Evolutionary conservation across 2,329 filamentous ascomycete genomes (phyloP).

Genomic region (Chaetomium olivaceum): DNA sequence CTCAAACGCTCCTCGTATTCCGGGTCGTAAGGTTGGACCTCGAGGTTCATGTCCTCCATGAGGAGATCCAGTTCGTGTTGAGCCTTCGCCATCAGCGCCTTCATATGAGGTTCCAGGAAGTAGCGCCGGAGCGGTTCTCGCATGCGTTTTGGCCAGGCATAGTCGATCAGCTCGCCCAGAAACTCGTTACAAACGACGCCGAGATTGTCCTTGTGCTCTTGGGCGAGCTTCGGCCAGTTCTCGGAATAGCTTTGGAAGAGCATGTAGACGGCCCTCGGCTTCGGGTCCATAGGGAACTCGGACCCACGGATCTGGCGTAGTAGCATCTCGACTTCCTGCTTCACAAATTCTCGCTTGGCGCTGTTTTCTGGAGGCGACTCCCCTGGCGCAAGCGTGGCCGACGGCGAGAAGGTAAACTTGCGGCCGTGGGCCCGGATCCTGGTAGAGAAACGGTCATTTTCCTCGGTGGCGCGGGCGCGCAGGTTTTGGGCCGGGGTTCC

Average conservation of each 20-base stretch:
- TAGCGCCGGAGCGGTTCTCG: slow-evolving; percentile 51
- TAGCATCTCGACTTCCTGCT: slow-evolving; percentile 51
- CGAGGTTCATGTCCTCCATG: slow-evolving; percentile 53
- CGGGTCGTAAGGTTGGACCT: slow-evolving; percentile 55
- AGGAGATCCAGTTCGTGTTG: slow-evolving; percentile 49
- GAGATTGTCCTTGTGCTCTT: slow-evolving; percentile 56
- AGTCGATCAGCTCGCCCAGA: slow-evolving; percentile 52
- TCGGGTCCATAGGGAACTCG: slow-evolving; percentile 54
- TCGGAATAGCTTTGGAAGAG: slow-evolving; percentile 56
- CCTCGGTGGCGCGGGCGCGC: slow-evolving; percentile 52
- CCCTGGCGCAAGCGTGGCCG: slow-evolving; percentile 16
- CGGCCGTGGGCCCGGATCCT: slow-evolving; percentile 53
- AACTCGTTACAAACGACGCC: slow-evolving; percentile 57
- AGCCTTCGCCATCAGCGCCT: slow-evolving; percentile 48
- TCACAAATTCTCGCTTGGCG: slow-evolving; percentile 51
- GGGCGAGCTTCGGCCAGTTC: slow-evolving; percentile 53
- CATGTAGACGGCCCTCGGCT: slow-evolving; percentile 55
- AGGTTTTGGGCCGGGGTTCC: slow-evolving; percentile 55
- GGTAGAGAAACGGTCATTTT: slow-evolving; percentile 52
- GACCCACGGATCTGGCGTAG: slow-evolving; percentile 54
- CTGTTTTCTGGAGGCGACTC: slow-evolving; percentile 34
- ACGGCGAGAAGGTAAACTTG: slow-evolving; percentile 47
- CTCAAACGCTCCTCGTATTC: slow-evolving; percentile 54
- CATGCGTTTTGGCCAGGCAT: slow-evolving; percentile 54
- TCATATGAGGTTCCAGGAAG: slow-evolving; percentile 53